Evolutionary conservation across 164 flowering plant species (phyloP).

Genomic region (Saururus chinensis): DNA sequence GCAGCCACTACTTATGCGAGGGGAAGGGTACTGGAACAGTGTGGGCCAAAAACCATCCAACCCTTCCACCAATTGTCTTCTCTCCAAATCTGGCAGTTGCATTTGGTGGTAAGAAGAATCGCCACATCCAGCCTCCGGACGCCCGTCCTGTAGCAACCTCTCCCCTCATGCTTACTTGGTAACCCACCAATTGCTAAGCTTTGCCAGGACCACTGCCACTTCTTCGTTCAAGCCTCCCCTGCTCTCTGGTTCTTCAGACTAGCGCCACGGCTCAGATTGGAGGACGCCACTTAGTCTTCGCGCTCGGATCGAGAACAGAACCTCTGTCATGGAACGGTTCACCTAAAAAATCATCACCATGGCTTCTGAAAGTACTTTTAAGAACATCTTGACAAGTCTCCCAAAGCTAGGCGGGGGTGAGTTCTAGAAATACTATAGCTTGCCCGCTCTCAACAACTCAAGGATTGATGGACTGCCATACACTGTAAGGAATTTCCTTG

Average conservation of each 20-base stretch:
- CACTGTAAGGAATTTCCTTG: too few species aligned
- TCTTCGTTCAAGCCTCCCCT: slow-evolving; percentile 20
- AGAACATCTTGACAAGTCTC: slow-evolving; percentile 61
- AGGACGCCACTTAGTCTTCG: slow-evolving; percentile 49
- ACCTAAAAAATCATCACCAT: slow-evolving; percentile 41
- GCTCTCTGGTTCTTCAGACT: slow-evolving; percentile 9
- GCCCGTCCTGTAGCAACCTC: slow-evolving; percentile 9
- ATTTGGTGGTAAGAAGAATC: too few species aligned
- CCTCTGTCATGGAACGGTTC: slow-evolving; percentile 42
- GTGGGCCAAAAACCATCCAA: too few species aligned
- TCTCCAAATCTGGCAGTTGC: too few species aligned
- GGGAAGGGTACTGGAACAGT: too few species aligned
- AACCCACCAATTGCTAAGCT: slow-evolving; percentile 12
- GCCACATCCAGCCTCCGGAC: too few species aligned
- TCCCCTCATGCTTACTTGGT: slow-evolving; percentile 4
- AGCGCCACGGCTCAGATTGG: slow-evolving; percentile 58
- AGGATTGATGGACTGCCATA: slow-evolving; percentile 53
- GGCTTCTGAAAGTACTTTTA: slow-evolving; percentile 68
- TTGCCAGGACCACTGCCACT: slow-evolving; percentile 5
- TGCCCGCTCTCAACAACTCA: slow-evolving; percentile 79
- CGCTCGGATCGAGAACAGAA: slow-evolving; percentile 45
- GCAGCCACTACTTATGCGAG: too few species aligned
- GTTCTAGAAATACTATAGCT: slow-evolving; percentile 77
- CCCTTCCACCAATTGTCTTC: too few species aligned
- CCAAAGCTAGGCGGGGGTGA: slow-evolving; percentile 91